Conservation (phyloP, 352 stramenopile genomes). For the Globisporangium cylindrosporum region DNA sequence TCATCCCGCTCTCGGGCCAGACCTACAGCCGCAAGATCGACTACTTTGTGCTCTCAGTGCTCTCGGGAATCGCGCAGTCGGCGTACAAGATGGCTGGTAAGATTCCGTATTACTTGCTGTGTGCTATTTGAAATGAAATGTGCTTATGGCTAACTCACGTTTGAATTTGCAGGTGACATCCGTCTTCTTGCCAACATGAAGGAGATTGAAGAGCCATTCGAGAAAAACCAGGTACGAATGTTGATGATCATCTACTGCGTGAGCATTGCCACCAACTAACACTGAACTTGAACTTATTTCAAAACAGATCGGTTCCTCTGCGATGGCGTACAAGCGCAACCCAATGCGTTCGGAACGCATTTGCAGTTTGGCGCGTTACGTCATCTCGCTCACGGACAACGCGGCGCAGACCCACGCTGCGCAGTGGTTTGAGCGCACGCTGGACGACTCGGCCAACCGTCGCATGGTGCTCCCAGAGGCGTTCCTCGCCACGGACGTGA, state of each 20-base stretch:
- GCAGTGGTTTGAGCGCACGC: conserved; percentile 99
- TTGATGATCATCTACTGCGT: background rate
- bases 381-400: conserved; percentile 97
- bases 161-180: conserved; percentile 86
- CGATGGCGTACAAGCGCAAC: conserved; percentile 99
- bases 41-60: conserved; percentile 94
- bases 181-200: conserved; percentile 99
- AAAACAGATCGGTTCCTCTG: conserved; percentile 92
- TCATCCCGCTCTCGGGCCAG: conserved; percentile 97
- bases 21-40: conserved; percentile 99
- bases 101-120: background rate
- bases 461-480: conserved; percentile 97
- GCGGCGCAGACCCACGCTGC: conserved; percentile 95
- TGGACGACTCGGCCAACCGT: conserved; percentile 98
- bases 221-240: conserved; percentile 80
- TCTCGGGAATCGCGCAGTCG: conserved; percentile 96
- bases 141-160: background rate
- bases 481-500: conserved; percentile 97
- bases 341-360: conserved; percentile 98
- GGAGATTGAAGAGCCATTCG: conserved; percentile 96
- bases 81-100: conserved; percentile 98
- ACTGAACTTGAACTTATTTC: background rate
- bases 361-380: conserved; percentile 96
- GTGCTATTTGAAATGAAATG: background rate
- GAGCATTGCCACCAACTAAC: background rate